Evolutionary conservation across 1,284 basidiomycete species (phyloP).

Genomic region (Trametes versicolor): DNA sequence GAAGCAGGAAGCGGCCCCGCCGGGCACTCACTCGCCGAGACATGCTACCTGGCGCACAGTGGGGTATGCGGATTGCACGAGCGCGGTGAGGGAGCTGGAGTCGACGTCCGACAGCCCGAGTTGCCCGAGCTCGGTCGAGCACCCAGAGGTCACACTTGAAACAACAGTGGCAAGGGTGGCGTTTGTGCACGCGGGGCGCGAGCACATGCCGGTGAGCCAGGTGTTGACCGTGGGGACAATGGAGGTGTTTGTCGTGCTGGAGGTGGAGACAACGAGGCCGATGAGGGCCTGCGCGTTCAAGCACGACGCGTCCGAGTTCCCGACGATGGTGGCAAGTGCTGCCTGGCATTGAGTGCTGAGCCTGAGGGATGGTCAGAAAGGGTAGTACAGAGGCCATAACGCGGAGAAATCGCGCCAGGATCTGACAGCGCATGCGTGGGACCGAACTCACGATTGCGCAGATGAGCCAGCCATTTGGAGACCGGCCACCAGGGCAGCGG

Average conservation of each 20-base stretch:
- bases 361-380: conserved; percentile 32
- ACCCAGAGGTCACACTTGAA: conserved; percentile 60
- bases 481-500: conserved; percentile 46
- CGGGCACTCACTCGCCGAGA: conserved; percentile 61
- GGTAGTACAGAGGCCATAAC: not conserved
- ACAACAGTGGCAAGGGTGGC: conserved; percentile 58
- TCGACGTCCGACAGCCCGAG: conserved; percentile 46
- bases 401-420: conserved; percentile 5
- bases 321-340: conserved; percentile 48
- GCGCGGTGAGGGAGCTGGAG: conserved; percentile 42
- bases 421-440: conserved; percentile 11
- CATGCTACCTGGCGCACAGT: conserved; percentile 59
- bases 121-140: conserved; percentile 56
- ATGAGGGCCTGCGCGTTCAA: conserved; percentile 60
- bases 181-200: conserved; percentile 64
- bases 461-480: conserved; percentile 50
- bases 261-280: conserved; percentile 49
- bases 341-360: conserved; percentile 52
- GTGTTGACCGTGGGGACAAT: conserved; percentile 60
- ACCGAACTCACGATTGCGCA: conserved; percentile 55
- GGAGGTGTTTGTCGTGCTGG: conserved; percentile 49
- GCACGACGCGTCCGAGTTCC: conserved; percentile 59
- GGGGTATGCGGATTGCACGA: conserved; percentile 59
- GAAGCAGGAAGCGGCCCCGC: not conserved
- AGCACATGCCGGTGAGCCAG: conserved; percentile 68